These are phyloP conservation scores for Raddia guianensis DNA, from an alignment of 176 grass and related monocot genomes.

Conservation along the genomic window DNA sequence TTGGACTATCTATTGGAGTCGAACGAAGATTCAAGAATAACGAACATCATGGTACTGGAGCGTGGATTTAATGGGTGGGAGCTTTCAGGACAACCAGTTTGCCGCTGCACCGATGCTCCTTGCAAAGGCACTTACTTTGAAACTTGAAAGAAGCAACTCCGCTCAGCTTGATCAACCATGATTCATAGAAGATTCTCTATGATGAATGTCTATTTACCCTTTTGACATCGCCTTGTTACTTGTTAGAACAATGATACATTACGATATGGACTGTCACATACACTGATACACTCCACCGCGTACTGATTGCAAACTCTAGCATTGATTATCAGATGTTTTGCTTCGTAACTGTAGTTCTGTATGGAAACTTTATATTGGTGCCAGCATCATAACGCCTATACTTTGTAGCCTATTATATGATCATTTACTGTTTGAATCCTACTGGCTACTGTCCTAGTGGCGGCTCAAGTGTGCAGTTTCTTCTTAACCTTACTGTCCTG, in stretches of 20 bases:
- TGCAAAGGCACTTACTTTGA: slow-evolving; percentile 58
- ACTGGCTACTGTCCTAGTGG: no score
- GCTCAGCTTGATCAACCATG: neutral
- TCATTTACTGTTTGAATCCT: no score
- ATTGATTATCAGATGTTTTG: neutral
- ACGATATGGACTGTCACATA: neutral
- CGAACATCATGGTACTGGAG: slow-evolving; percentile 79
- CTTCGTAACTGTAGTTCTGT: neutral
- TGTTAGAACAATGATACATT: neutral
- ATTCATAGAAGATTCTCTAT: neutral
- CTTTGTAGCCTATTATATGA: neutral
- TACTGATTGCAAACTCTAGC: neutral
- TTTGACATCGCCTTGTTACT: neutral
- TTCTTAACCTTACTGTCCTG: no score
- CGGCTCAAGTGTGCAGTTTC: no score
- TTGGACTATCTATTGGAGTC: slow-evolving; percentile 56
- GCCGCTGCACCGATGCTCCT: slow-evolving; percentile 56
- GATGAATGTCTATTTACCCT: neutral
- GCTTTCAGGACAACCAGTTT: slow-evolving; percentile 63
- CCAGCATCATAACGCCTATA: neutral
- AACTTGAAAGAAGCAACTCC: neutral
- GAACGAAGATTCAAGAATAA: slow-evolving; percentile 59
- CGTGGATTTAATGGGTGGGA: slow-evolving; percentile 86
- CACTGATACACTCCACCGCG: neutral
- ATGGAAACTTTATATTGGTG: neutral